Percentiles rank a stretch among this genome's conserved stretches.
Conservation (phyloP, 306 rosid genomes). For the Cicer cuneatum region DNA sequence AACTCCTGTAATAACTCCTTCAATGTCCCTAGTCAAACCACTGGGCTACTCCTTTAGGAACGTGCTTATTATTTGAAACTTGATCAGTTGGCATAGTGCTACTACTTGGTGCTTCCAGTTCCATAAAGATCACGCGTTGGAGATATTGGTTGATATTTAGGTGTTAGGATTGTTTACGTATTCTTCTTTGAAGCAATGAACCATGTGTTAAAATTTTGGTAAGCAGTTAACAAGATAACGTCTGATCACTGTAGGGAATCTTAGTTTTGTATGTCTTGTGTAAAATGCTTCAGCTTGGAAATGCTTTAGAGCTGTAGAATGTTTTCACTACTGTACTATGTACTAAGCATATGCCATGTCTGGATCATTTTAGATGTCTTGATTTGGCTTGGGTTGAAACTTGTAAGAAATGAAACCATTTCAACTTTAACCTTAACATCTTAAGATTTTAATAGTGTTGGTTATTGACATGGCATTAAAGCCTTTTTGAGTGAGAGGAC, state of each 20-base stretch:
- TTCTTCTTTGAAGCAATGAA: slow-evolving; percentile 3
- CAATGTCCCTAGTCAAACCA: too few species aligned
- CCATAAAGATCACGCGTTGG: neutral
- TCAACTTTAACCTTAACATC: neutral
- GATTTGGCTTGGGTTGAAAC: neutral
- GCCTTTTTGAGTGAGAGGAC: neutral
- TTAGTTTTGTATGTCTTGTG: neutral
- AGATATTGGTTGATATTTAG: neutral
- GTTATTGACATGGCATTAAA: neutral
- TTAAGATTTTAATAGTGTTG: neutral
- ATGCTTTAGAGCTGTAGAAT: neutral
- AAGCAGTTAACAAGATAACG: neutral
- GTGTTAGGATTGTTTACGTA: neutral
- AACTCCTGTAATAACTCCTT: too few species aligned
- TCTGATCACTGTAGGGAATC: neutral
- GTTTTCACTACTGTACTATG: neutral
- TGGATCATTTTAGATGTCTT: neutral
- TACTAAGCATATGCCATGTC: neutral
- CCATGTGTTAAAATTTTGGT: neutral
- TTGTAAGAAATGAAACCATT: neutral
- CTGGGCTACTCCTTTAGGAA: too few species aligned
- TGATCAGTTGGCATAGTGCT: neutral
- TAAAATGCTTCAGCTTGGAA: neutral
- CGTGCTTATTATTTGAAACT: neutral
- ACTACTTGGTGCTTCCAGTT: neutral